Conservation (phyloP, 192 early-diverging fungal genomes). For the Backusella circina region DNA sequence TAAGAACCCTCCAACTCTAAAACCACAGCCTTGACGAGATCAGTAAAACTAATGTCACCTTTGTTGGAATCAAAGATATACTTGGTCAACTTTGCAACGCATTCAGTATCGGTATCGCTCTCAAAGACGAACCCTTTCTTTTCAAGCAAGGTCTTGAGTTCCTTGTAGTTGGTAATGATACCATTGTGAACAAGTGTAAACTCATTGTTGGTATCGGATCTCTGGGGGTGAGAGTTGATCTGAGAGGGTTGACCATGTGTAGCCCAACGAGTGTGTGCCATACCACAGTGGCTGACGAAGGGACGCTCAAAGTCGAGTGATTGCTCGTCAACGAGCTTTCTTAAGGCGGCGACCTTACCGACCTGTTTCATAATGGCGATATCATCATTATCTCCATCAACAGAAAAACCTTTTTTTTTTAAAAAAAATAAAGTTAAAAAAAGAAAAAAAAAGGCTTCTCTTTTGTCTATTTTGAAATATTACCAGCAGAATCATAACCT, state of each 20-base stretch:
- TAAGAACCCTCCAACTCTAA: constrained; percentile 99
- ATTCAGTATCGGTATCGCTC: constrained; percentile 97
- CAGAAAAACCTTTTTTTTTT: constrained; percentile 88
- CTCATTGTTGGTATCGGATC: constrained; percentile 84
- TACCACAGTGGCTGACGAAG: constrained; percentile 85
- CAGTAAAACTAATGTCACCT: constrained; percentile 74
- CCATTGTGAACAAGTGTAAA: constrained; percentile 99
- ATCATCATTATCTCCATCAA: constrained; percentile 81
- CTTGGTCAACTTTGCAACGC: constrained; percentile 95
- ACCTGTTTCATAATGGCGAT: constrained; percentile 89
- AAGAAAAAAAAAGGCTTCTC: neutral
- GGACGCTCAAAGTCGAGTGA: constrained; percentile 74
- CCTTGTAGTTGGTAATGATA: constrained; percentile 99
- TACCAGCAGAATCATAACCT: constrained; percentile 95
- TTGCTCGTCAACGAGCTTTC: constrained; percentile 75
- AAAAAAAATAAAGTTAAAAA: neutral
- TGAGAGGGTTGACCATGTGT: constrained; percentile 96
- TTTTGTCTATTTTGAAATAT: neutral
- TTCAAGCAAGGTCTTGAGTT: constrained; percentile 87
- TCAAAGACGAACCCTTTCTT: constrained; percentile 98
- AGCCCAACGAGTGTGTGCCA: constrained; percentile 99
- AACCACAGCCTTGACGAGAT: constrained; percentile 92
- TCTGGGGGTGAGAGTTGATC: constrained; percentile 96
- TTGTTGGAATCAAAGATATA: constrained; percentile 96
- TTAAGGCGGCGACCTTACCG: constrained; percentile 90